Conservation (phyloP, 345 rosid genomes). For the Physaria fendleri region DNA sequence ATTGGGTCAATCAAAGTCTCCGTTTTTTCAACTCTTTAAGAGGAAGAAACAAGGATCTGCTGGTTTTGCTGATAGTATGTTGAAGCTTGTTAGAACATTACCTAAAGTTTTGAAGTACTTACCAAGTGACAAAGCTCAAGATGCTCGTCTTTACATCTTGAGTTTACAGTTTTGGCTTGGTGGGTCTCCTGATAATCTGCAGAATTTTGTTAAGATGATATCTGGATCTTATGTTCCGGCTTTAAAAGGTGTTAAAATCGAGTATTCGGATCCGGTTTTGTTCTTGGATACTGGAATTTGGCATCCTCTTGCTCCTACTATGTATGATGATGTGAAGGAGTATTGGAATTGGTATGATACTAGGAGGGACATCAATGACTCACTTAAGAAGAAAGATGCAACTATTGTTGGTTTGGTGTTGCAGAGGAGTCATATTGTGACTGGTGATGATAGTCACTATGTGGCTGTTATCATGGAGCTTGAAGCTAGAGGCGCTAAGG, state of each 20-base stretch:
- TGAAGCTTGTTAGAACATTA: constrained; percentile 88
- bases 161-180: constrained; percentile 99
- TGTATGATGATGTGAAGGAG: constrained; percentile 96
- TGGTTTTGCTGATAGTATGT: constrained; percentile 93
- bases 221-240: constrained; percentile 89
- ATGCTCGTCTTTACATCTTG: constrained; percentile 92
- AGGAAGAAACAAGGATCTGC: constrained; percentile 82
- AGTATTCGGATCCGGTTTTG: constrained; percentile 85
- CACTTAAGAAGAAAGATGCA: constrained; percentile 58
- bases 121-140: constrained; percentile 97
- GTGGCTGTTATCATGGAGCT: constrained; percentile 99
- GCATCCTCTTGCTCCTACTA: constrained; percentile 95
- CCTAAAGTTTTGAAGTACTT: constrained; percentile 96
- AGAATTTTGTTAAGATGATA: constrained; percentile 92
- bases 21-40: constrained; percentile 88
- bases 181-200: constrained; percentile 90
- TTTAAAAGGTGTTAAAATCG: constrained; percentile 61
- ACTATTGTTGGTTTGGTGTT: constrained; percentile 76
- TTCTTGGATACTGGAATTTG: constrained; percentile 87
- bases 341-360: constrained; percentile 92
- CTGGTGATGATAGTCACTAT: constrained; percentile 93
- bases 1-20: constrained; percentile 89
- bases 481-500: constrained; percentile 95
- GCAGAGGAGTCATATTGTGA: constrained; percentile 98
- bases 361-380: constrained; percentile 68